Percentiles rank a stretch among this genome's conserved stretches.
These are phyloP conservation scores for Conticribra guillardii DNA, from an alignment of 108 stramenopile genomes.

Conservation along the genomic window DNA sequence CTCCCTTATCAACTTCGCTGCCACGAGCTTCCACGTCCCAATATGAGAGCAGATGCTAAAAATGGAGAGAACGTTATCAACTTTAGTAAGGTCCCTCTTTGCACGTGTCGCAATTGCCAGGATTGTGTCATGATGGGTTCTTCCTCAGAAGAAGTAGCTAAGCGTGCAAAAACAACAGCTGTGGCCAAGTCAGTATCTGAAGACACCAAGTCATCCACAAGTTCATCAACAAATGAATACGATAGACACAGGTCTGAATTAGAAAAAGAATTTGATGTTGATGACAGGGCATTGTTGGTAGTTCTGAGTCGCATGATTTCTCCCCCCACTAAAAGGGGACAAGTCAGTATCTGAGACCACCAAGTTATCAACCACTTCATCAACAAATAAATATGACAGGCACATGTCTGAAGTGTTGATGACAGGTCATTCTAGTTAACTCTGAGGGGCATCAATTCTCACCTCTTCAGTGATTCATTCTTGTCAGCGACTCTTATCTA, in stretches of 20 bases:
- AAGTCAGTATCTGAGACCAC: too few species aligned
- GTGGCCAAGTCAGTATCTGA: not conserved
- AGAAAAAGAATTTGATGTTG: conserved; percentile 16
- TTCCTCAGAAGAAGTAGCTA: not conserved
- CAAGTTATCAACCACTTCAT: too few species aligned
- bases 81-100: conserved; percentile 3
- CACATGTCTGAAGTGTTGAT: too few species aligned
- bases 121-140: not conserved
- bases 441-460: too few species aligned
- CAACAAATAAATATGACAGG: too few species aligned
- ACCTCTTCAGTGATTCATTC: too few species aligned
- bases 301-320: conserved; percentile 4
- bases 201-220: not conserved
- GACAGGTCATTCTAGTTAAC: too few species aligned
- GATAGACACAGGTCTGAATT: not conserved
- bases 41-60: not conserved
- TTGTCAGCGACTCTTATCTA: too few species aligned
- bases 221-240: not conserved
- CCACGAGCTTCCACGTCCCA: conserved; percentile 8
- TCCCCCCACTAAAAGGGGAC: not conserved
- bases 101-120: conserved; percentile 4
- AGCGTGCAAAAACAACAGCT: not conserved
- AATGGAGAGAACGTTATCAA: conserved; percentile 9
- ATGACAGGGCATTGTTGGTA: conserved; percentile 20
- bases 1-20: conserved; percentile 11